Evolutionary conservation across 202 grass and related monocot species (phyloP).

Genomic region (Panicum hallii): DNA sequence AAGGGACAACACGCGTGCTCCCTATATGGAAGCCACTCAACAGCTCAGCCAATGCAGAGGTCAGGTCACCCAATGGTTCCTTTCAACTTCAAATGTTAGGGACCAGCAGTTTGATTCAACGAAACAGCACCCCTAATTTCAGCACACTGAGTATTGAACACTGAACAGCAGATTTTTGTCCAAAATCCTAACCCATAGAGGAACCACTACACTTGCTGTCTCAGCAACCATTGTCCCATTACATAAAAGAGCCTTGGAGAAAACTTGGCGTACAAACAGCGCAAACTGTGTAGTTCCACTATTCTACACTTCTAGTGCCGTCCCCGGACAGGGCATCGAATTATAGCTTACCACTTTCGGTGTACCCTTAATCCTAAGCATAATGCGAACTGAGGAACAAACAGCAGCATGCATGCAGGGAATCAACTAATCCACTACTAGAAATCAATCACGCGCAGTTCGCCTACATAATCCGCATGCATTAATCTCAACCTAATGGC

Average conservation of each 20-base stretch:
- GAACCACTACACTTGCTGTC: slow-evolving; percentile 22
- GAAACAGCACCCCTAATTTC: background rate
- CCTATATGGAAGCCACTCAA: slow-evolving; percentile 1
- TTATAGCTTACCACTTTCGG: background rate
- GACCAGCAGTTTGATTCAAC: background rate
- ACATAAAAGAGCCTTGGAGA: slow-evolving; percentile 13
- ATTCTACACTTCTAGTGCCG: background rate
- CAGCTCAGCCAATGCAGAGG: background rate
- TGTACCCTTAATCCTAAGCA: background rate
- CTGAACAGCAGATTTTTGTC: background rate
- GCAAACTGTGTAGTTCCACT: background rate
- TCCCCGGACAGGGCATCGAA: background rate
- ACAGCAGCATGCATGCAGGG: slow-evolving; percentile 11
- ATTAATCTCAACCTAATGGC: slow-evolving; percentile 36
- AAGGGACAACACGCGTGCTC: slow-evolving; percentile 4
- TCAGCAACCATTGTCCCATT: slow-evolving; percentile 15
- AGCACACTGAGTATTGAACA: background rate
- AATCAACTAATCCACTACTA: background rate
- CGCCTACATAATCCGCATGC: background rate
- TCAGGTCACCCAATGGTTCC: slow-evolving; percentile 23
- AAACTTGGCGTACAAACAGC: slow-evolving; percentile 27
- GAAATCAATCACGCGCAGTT: background rate
- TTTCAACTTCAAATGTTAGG: background rate
- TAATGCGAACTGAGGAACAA: slow-evolving; percentile 37
- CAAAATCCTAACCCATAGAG: background rate